phyloP scores from a whole-genome alignment of 495 filamentous ascomycete genomes.

The Pyrenopolyporus hunteri region DNA sequence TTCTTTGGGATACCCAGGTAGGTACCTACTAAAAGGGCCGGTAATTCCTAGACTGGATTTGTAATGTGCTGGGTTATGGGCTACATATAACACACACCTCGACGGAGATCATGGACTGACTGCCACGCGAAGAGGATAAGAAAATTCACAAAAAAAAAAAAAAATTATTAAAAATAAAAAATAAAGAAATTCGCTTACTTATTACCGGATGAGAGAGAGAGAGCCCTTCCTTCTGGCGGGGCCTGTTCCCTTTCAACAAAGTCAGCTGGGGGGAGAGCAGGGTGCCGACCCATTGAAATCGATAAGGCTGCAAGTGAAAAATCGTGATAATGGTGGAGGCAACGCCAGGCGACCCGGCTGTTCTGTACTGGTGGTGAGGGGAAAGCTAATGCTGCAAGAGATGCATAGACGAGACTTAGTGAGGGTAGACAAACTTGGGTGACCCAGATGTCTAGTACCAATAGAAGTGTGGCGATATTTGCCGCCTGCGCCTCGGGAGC shows the following conservation, averaged over 20 bases:
- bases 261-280: slow-evolving; percentile 8
- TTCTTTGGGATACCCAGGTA: too few relatives aligned
- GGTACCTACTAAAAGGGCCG: too few relatives aligned
- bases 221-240: too few relatives aligned
- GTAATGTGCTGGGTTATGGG: too few relatives aligned
- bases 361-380: slow-evolving; percentile 9
- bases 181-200: slow-evolving; percentile 10
- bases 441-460: slow-evolving; percentile 28
- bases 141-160: neutral
- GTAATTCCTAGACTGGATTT: too few relatives aligned
- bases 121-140: slow-evolving; percentile 30
- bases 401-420: slow-evolving; percentile 35
- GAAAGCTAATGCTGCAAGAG: slow-evolving; percentile 38
- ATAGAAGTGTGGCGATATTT: slow-evolving; percentile 37
- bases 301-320: slow-evolving; percentile 34
- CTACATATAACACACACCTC: neutral
- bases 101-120: slow-evolving; percentile 15
- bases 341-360: neutral
- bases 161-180: neutral
- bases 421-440: slow-evolving; percentile 17
- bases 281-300: slow-evolving; percentile 10
- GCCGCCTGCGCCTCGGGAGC: slow-evolving; percentile 34
- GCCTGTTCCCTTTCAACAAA: slow-evolving; percentile 5
- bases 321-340: slow-evolving; percentile 23
- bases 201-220: neutral